Conservation (phyloP, 257 asterid species). For the Penstemon barbatus region DNA sequence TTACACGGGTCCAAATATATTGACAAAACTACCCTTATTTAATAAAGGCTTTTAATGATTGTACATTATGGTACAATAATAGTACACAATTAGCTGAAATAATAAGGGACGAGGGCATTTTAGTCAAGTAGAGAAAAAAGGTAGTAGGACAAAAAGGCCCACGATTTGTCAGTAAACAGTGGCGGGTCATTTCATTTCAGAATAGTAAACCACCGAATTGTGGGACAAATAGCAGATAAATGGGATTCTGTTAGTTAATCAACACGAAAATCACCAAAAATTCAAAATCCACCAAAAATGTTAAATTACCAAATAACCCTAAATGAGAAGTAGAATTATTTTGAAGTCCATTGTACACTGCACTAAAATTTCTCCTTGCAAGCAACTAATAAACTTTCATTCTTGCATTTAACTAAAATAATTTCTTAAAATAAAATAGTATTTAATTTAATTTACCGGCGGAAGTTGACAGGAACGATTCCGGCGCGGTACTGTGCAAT, state of each 20-base stretch:
- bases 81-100: too few species aligned
- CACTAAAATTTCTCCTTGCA: too few species aligned
- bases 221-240: neutral
- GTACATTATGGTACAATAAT: slow-evolving; percentile 5
- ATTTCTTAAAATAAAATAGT: neutral
- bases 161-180: neutral
- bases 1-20: neutral
- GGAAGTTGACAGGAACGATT: slow-evolving; percentile 71
- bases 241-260: slow-evolving; percentile 34
- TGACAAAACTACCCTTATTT: neutral
- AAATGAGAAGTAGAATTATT: neutral
- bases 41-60: neutral
- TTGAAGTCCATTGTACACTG: too few species aligned
- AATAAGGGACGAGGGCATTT: neutral
- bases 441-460: slow-evolving; percentile 43
- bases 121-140: neutral
- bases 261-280: slow-evolving; percentile 20
- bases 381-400: neutral
- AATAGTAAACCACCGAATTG: neutral
- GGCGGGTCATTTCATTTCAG: slow-evolving; percentile 26
- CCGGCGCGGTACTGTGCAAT: slow-evolving; percentile 76
- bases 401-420: neutral
- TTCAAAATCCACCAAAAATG: neutral
- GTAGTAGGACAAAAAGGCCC: neutral
- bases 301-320: neutral